Base-by-base conservation (phyloP, 257 asterid species). In the Fraxinus anomala region DNA sequence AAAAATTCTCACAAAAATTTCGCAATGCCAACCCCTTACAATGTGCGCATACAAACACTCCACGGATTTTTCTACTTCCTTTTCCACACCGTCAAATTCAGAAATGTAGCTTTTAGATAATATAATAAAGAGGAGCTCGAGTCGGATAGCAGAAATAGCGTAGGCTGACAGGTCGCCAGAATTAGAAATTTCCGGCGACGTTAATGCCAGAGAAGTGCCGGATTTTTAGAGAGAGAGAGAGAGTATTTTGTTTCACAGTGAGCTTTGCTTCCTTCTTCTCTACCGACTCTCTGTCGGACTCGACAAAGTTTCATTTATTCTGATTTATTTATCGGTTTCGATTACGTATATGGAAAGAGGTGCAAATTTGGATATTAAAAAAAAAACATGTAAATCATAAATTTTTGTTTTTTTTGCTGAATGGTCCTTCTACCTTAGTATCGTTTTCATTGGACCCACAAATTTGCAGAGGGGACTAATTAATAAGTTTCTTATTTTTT, bases 201-300 rank as follows among this genome's bases (percentile, higher is more conserved):
- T 83, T 83, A 88, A 80, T 76, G 79, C 88, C 89, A 88, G 82
- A 74, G 77, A 82, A 63, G 47, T 81, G 83, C 85, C 85, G 83
- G 75, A 61, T 12, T 51, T 73, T 67, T 51, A 80, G 59, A 59
- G 77, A 73, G 73, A 59, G 77, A 73, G 68, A 70, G 59, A 76
- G 65, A 69, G 74, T 82, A 30, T 66, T 47, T 28, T 40, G 66
- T 54, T 49, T 51, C 42, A 11, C 66, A 40, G 68, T 71, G 83
- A 54, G 49, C 79, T 26, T 72, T 63, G 10, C 30, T 76, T 17
- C 77, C 65, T 42, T 71, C 76, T 72, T 69, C 83, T 83, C 81
- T 88, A 91, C 94, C 91, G 92, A 88, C 92, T 80, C 82, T 73
- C 61, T 76, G 89, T 86, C 89, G 90, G 90, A 89, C 91, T 86